A percentile compares a stretch with the other conserved stretches of the same genome.
Conservation (phyloP, 2,329 filamentous ascomycete genomes). For the Aspergillus phoenicis region DNA sequence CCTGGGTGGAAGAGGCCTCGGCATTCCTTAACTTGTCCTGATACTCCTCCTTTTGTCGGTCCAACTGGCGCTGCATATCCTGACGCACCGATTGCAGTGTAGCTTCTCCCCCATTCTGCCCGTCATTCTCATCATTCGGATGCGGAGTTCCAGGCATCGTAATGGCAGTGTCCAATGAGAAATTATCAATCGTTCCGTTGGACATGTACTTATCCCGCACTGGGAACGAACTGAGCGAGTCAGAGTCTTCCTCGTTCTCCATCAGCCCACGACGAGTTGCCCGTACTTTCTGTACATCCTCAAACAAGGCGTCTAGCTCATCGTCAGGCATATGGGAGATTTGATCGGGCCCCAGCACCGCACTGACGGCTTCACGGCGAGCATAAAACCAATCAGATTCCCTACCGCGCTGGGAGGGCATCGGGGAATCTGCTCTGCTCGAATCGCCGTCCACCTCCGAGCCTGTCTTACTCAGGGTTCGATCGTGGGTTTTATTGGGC, state of each 20-base stretch:
- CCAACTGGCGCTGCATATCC: slow-evolving; percentile 79
- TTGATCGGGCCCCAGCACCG: slow-evolving; percentile 85
- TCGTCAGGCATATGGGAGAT: slow-evolving; percentile 89
- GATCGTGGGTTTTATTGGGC: slow-evolving; percentile 69
- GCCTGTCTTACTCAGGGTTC: slow-evolving; percentile 74
- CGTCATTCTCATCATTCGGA: slow-evolving; percentile 70
- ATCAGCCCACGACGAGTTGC: slow-evolving; percentile 75
- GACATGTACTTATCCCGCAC: slow-evolving; percentile 94
- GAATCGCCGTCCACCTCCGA: slow-evolving; percentile 75
- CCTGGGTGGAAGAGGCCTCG: slow-evolving; percentile 69
- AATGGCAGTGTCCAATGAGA: slow-evolving; percentile 88
- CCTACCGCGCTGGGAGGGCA: slow-evolving; percentile 65
- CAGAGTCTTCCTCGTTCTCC: slow-evolving; percentile 73
- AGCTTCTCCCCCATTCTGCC: slow-evolving; percentile 51
- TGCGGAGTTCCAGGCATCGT: slow-evolving; percentile 90
- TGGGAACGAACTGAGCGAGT: slow-evolving; percentile 85
- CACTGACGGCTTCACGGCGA: slow-evolving; percentile 86
- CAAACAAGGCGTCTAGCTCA: slow-evolving; percentile 88
- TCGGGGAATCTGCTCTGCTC: slow-evolving; percentile 77
- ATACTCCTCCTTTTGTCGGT: slow-evolving; percentile 82
- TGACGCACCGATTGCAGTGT: slow-evolving; percentile 73
- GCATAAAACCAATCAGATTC: slow-evolving; percentile 97
- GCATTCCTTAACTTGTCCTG: slow-evolving; percentile 74
- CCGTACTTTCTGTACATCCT: slow-evolving; percentile 86
- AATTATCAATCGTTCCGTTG: slow-evolving; percentile 91